Base-by-base conservation (phyloP, 768 basidiomycete species). In the Mycena kentingensis region DNA sequence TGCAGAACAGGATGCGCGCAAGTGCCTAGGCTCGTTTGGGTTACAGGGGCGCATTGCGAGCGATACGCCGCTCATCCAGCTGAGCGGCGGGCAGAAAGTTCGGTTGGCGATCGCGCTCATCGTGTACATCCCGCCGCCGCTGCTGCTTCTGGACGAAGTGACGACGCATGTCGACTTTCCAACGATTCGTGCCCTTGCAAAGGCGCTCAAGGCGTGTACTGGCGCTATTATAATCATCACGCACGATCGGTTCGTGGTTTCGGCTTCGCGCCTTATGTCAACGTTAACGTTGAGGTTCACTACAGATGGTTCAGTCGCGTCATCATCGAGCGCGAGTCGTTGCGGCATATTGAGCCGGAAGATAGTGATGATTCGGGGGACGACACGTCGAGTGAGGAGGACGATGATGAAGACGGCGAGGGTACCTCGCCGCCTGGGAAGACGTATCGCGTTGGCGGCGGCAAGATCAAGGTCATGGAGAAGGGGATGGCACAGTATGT, bases 151-250 rank as follows among this genome's bases (percentile, higher is more conserved):
- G 21, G 79, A 82, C 57, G 87, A 88, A 63, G 80, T 84, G 4
- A 84, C 86, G 38, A 80, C 85, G n/a, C 87, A 88, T 67, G 67
- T 88, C 36, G 86, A 88, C 64, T 72, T 76, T 35, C 75, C 78
- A 22, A 86, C 83, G 3, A 80, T 87, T 27, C 67, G 75, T 52
- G 81, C 80, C 0, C 67, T 88, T 2, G 78, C 80, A 0, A 68
- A 71, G 19, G 77, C 81, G 7, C 69, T 88, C 35, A 72, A 72
- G 42, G 65, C 63, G 13, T 88, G 76, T 58, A 67, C 66, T 24
- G 85, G 87, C 1, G 83, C 78, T 1, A 62, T 87, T 26, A 68
- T 86, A 10, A 69, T 87, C n/a, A 78, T 87, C 43, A 85, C 82
- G 38, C 87, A 88, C 61, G 87, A 88, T 58, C 71, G 80, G 63